Evolutionary conservation across 306 rosid species (phyloP).

Genomic region (Medicago arabica): DNA sequence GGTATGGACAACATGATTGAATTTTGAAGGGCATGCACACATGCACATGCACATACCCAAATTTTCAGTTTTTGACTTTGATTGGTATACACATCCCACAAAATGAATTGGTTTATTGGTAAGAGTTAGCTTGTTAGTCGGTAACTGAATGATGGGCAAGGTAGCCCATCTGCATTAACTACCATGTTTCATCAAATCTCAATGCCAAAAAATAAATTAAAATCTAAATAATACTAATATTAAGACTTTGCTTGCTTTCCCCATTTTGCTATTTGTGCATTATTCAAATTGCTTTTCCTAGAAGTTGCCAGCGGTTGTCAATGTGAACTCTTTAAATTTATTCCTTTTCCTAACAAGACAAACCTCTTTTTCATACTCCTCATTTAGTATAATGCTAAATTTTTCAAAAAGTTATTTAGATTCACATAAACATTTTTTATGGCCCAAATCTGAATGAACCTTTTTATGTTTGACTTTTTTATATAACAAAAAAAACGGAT

Average conservation of each 20-base stretch:
- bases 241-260: neutral
- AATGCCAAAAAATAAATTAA: neutral
- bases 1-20: neutral
- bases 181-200: conserved; percentile 38
- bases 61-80: conserved; percentile 55
- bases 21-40: conserved; percentile 34
- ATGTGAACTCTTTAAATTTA: conserved; percentile 17
- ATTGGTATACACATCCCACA: neutral
- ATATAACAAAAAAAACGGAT: neutral
- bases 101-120: conserved; percentile 38
- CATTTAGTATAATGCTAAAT: neutral
- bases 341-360: conserved; percentile 19
- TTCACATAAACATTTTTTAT: neutral
- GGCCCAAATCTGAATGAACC: neutral
- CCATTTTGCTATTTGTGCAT: neutral
- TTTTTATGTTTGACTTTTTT: conserved; percentile 1
- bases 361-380: neutral
- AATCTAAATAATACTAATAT: neutral
- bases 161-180: conserved; percentile 70
- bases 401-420: neutral
- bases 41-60: conserved; percentile 37
- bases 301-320: neutral
- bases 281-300: neutral
- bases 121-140: conserved; percentile 64
- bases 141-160: conserved; percentile 35